phyloP scores from a whole-genome alignment of 176 grass and related monocot species.

The Oryza meyeriana region DNA sequence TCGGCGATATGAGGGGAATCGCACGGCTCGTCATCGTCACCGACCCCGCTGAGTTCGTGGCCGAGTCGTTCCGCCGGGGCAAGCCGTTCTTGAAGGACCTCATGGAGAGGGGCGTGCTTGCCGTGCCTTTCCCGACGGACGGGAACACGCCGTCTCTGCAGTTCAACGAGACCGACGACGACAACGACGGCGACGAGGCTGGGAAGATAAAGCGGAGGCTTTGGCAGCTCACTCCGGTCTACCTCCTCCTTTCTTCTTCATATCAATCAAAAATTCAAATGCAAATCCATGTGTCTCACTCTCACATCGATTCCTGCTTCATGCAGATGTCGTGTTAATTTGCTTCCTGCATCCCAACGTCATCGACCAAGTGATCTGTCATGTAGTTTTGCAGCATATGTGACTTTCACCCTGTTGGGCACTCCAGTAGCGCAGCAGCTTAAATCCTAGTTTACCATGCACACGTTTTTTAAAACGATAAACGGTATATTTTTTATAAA shows the following conservation, averaged over 20 bases:
- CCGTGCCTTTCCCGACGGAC: slow-evolving; percentile 74
- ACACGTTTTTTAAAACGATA: too few species aligned
- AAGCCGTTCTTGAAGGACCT: slow-evolving; percentile 58
- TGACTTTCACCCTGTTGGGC: too few species aligned
- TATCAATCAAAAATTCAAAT: background rate
- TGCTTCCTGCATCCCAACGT: too few species aligned
- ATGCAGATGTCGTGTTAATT: slow-evolving; percentile 44
- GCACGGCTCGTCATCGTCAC: slow-evolving; percentile 82
- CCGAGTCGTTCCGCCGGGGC: slow-evolving; percentile 70
- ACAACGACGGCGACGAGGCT: slow-evolving; percentile 3
- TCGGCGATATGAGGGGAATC: slow-evolving; percentile 71
- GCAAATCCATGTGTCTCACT: background rate
- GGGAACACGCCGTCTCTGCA: slow-evolving; percentile 45
- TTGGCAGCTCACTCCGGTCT: slow-evolving; percentile 77
- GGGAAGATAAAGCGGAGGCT: slow-evolving; percentile 57
- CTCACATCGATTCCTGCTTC: background rate
- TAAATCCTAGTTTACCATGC: too few species aligned
- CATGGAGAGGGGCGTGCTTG: slow-evolving; percentile 74
- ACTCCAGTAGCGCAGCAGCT: too few species aligned
- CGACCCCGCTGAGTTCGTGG: slow-evolving; percentile 59
- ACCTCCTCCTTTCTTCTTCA: background rate
- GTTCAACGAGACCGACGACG: slow-evolving; percentile 13
- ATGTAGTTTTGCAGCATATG: background rate
- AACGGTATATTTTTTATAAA: too few species aligned
- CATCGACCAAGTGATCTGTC: background rate